Evolutionary conservation across 768 basidiomycete genomes (phyloP).

Genomic region (Trametes elegans): DNA sequence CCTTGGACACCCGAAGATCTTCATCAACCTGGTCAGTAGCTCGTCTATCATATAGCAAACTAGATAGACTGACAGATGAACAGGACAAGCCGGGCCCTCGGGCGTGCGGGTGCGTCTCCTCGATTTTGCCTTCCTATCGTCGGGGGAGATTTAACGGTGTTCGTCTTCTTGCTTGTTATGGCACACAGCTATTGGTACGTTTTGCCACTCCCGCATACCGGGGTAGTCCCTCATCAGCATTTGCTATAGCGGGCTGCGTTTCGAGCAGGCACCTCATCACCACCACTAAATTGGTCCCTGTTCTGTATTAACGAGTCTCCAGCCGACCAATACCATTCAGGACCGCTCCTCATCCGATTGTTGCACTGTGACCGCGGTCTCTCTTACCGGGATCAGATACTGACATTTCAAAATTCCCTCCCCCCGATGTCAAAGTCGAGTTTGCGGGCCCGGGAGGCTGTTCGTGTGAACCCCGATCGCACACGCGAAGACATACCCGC

Average conservation of each 20-base stretch:
- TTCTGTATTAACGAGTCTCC: slow-evolving; percentile 10
- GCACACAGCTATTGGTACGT: slow-evolving; percentile 37
- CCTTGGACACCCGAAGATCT: slow-evolving; percentile 95
- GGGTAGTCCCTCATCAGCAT: not conserved
- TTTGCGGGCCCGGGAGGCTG: slow-evolving; percentile 5
- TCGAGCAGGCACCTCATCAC: slow-evolving; percentile 82
- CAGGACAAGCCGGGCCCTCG: slow-evolving; percentile 88
- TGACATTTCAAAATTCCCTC: not conserved
- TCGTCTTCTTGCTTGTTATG: slow-evolving; percentile 8
- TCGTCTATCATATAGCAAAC: not conserved
- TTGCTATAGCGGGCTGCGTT: slow-evolving; percentile 73
- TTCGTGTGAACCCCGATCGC: slow-evolving; percentile 11
- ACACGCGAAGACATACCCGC: slow-evolving; percentile 5
- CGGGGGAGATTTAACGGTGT: slow-evolving; percentile 5
- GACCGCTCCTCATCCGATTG: not conserved
- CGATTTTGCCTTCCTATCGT: slow-evolving; percentile 3
- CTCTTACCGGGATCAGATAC: not conserved
- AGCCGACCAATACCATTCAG: slow-evolving; percentile 3
- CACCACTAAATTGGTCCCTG: slow-evolving; percentile 31
- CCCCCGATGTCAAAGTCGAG: not conserved
- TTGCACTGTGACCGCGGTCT: not conserved
- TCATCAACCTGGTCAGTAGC: slow-evolving; percentile 82
- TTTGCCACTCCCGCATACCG: not conserved
- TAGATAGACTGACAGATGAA: slow-evolving; percentile 7
- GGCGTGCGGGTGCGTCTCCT: slow-evolving; percentile 80